Percentiles rank a stretch among this genome's conserved stretches.
These are phyloP conservation scores for Pseudogymnoascus sp. DNA, from an alignment of 2,329 filamentous ascomycete species.

Conservation along the genomic window DNA sequence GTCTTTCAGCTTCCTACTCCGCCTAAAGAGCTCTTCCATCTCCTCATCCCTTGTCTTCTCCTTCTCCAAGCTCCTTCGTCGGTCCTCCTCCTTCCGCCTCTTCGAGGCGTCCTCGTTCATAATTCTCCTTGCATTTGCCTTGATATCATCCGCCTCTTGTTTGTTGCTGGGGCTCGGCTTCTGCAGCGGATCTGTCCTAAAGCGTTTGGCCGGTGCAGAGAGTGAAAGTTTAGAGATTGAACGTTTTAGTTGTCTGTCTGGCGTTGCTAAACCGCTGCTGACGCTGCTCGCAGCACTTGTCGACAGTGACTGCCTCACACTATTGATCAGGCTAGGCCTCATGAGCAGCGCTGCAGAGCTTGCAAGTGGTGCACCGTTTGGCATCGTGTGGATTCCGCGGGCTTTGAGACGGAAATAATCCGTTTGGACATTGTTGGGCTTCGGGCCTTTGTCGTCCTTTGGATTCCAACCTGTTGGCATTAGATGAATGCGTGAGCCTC, in stretches of 20 bases:
- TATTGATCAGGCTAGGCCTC: conserved; percentile 25
- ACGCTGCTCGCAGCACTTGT: conserved; percentile 18
- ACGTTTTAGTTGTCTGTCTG: conserved; percentile 16
- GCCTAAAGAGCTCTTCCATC: conserved; percentile 28
- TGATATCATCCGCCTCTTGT: conserved; percentile 19
- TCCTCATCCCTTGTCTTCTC: conserved; percentile 24
- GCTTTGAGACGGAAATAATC: conserved; percentile 34
- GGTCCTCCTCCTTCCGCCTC: conserved; percentile 7
- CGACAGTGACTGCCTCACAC: conserved; percentile 20
- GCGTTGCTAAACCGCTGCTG: conserved; percentile 3
- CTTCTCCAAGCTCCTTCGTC: background rate
- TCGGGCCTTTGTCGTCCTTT: conserved; percentile 5
- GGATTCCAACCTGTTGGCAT: conserved; percentile 7
- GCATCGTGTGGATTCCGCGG: conserved; percentile 29
- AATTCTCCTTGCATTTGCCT: conserved; percentile 13
- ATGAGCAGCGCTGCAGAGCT: conserved; percentile 25
- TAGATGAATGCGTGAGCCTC: background rate
- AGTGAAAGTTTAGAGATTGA: conserved; percentile 14
- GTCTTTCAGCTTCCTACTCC: conserved; percentile 30
- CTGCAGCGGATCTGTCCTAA: background rate
- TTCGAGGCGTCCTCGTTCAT: background rate
- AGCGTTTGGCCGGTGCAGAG: conserved; percentile 1
- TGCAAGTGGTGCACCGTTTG: conserved; percentile 28
- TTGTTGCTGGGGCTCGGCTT: conserved; percentile 25
- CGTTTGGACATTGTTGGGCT: conserved; percentile 30